Conservation (phyloP, 1,284 basidiomycete species). For the Austroboletus niveus region DNA sequence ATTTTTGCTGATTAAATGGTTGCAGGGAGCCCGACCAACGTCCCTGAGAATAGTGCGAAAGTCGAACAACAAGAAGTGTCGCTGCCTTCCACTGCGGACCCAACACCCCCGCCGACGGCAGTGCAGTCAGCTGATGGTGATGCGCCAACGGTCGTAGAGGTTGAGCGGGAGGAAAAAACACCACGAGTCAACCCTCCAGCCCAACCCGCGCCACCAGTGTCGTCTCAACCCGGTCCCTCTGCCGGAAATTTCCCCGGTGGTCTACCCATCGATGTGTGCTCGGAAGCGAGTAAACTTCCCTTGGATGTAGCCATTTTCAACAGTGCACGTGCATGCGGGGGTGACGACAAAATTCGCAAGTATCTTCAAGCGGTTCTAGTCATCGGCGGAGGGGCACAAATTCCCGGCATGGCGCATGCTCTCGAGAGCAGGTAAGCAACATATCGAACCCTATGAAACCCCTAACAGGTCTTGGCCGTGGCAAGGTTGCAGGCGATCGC, state of each 20-base stretch:
- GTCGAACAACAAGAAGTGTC: conserved; percentile 36
- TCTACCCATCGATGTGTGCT: conserved; percentile 68
- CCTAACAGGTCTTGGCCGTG: conserved; percentile 4
- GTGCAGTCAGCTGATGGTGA: conserved; percentile 31
- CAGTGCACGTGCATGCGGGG: conserved; percentile 79
- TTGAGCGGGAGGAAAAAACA: conserved; percentile 48
- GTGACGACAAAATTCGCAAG: conserved; percentile 88
- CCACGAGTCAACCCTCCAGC: conserved; percentile 23
- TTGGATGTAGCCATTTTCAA: conserved; percentile 95
- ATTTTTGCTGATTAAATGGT: neutral
- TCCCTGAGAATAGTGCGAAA: conserved; percentile 28
- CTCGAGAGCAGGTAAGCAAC: conserved; percentile 69
- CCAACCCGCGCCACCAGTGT: conserved; percentile 16
- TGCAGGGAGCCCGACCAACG: conserved; percentile 26
- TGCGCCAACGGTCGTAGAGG: conserved; percentile 46
- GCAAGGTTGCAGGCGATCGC: conserved; percentile 75
- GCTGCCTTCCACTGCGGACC: conserved; percentile 34
- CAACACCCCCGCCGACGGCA: conserved; percentile 29
- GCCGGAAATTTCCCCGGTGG: conserved; percentile 26
- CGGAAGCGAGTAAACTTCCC: conserved; percentile 88
- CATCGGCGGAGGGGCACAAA: conserved; percentile 77
- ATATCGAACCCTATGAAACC: neutral
- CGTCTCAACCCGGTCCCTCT: conserved; percentile 21
- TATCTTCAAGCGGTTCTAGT: conserved; percentile 88
- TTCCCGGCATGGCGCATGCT: conserved; percentile 75